Evolutionary conservation across 306 rosid species (phyloP), one percentile per base, ranked within the genome.

Genomic region (Geum urbanum): DNA sequence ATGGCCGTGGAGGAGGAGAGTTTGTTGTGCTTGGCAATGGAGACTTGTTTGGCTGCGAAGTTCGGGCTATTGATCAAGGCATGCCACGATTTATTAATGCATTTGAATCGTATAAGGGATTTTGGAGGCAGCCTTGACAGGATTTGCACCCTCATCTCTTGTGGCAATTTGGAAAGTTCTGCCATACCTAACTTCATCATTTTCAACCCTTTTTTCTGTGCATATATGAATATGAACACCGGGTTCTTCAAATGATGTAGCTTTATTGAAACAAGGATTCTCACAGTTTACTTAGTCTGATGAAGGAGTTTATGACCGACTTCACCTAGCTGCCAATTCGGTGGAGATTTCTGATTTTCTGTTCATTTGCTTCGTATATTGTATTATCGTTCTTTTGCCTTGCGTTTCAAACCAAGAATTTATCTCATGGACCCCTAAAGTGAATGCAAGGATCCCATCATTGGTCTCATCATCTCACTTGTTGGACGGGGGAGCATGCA

Each of bases 81-180:
- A 57, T 32, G 43, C 27, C 39, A 40, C 5, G 63, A 55, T 13
- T 16, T 44, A n/a, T 2, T 11, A 18, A 20, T 16, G 32, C 67
- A 27, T 40, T 27, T 58, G 32, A 71, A 71, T 58, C 20, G 57
- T 0, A 15, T 58, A 0, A 71, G n/a, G 27, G 51, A 71, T 14
- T 71, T 52, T 10, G 67, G 68, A 15, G 68, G 40, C 19, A 50
- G 14, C 58, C 53, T 39, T 4, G 37, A 72, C 18, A 39, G 66
- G 58, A 72, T 57, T 37, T 13, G 27, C 35, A 37, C 70, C 53
- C 8, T 8, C 20, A 72, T 9, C 11, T 61, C 18, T 27, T 61
- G n/a, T 0, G 70, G 27, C 0, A 72, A 20, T 66, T 20, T 47
- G 24, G 37, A 55, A 20, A 55, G 60, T 6, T 55, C 37, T 55